Evolutionary conservation across 1,284 basidiomycete species (phyloP).

Genomic region (Prillingera fragicola): DNA sequence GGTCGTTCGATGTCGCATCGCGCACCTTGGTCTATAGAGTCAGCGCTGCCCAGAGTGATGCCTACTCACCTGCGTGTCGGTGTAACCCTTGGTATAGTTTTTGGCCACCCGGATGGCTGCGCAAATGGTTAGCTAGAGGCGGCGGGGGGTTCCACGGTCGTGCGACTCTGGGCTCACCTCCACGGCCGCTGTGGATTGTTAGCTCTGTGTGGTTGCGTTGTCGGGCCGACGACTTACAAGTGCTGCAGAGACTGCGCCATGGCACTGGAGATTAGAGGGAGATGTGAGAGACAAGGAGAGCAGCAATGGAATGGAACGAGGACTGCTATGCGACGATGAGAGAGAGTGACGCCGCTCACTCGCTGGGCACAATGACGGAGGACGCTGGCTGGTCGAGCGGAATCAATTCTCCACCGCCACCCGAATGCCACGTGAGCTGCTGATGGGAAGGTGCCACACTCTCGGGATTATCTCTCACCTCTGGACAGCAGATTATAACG

Average conservation of each 20-base stretch:
- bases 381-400: background rate
- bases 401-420: too few species aligned
- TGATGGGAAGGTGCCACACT: too few species aligned
- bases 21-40: slow-evolving; percentile 79
- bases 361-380: too few species aligned
- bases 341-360: background rate
- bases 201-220: slow-evolving; percentile 11
- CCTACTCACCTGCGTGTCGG: slow-evolving; percentile 56
- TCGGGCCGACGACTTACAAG: slow-evolving; percentile 34
- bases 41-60: background rate
- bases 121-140: background rate
- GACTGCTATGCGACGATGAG: background rate
- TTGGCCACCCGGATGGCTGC: slow-evolving; percentile 75
- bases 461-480: too few species aligned
- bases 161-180: slow-evolving; percentile 29
- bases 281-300: background rate
- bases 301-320: background rate
- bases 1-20: slow-evolving; percentile 99
- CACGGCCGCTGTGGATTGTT: slow-evolving; percentile 36
- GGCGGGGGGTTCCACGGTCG: background rate
- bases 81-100: slow-evolving; percentile 92
- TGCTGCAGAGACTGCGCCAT: slow-evolving; percentile 44
- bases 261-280: background rate
- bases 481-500: too few species aligned
- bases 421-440: too few species aligned